Evolutionary conservation across 345 rosid species (phyloP), one percentile per base, ranked within the genome.

Genomic region (Eucalyptus tenuipes): DNA sequence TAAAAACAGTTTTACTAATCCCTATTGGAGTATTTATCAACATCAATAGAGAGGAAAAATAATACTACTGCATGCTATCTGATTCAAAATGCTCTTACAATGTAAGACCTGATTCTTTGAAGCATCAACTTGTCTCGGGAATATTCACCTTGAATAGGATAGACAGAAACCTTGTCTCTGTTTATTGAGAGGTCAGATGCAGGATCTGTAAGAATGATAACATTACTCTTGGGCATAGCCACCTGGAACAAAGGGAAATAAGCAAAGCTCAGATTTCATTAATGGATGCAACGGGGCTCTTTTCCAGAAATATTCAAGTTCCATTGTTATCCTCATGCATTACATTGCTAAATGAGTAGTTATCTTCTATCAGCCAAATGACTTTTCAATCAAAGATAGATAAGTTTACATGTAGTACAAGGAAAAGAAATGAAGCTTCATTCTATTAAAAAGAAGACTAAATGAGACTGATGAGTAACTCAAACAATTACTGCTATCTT

Each of bases 51-150:
- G 45, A 31, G 33, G 37, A 80, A 4, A 52, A 33, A 88, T 12
- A 50, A 13, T 50, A 33, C 85, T 40, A 49, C 40, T 81, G 44
- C 85, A 40, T 45, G 48, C 13, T 88, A 31, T 81, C 45, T 33
- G 57, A n/a, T 25, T 40, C 88, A 64, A 45, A 91, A 85, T 90
- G 95, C 97, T 92, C 99, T 97, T 96, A 98, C 98, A 93, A 96
- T 97, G 97, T 98, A 98, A 93, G 99, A 97, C 92, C 93, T 97
- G 97, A 97, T 96, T 93, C 98, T 95, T 91, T 98, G 99, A 91
- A 96, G 97, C 99, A 98, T 98, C 96, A 98, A 92, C 93, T 94
- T 96, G 88, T 94, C 95, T 64, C 97, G 94, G 27, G 97, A 94
- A 91, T 97, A 98, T 91, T 96, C 97, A 89, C 99, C 99, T 79